Base-by-base conservation (phyloP, 2,329 filamentous ascomycete genomes). In the Scedosporium aurantiacum region DNA sequence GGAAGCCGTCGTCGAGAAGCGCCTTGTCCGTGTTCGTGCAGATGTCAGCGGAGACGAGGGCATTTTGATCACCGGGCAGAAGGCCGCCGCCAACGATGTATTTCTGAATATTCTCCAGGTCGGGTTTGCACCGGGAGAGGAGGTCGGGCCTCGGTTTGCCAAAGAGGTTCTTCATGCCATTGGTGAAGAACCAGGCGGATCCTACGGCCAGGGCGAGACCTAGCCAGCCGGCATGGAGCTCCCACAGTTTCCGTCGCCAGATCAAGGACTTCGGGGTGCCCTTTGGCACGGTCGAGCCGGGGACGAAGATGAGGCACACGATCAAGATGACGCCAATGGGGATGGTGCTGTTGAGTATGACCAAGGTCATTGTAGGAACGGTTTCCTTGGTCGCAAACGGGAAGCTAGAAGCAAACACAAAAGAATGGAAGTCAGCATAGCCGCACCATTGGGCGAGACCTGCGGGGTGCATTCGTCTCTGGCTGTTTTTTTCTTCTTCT, bases 191-290 rank as follows among this genome's bases (percentile, higher is more conserved):
- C 77, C 89, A 95, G 4, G 88, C 82, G 2, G 83, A 79, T 2
- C 86, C 84, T 8, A 91, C 77, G 2, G 89, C 84, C 18, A 96
- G 78, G 0, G 80, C 89, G 2, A 96, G 79, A 0, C 92, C 92
- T 68, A 96, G 84, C 84, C 88, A 90, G 63, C 90, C 91, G 2
- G 85, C 85, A 70, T 97, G 91, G 71, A 90, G 85, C 72, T 97
- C 92, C 91, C 93, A 97, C 1, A 96, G 72, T 75, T 94, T 96
- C 65, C 90, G 82, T 70, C 83, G 84, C 86, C 90, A 91, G 54
- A 92, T 78, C 60, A 90, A 74, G 3, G 80, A 73, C 65, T 80
- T 80, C 1, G 89, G 84, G 0, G 87, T 86, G 21, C 81, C 79
- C 50, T 78, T 78, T 16, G 83, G 81, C 0, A 87, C 85, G 1